Evolutionary conservation across 1,284 basidiomycete species (phyloP).

Genomic region (Porogramme epimiltina): DNA sequence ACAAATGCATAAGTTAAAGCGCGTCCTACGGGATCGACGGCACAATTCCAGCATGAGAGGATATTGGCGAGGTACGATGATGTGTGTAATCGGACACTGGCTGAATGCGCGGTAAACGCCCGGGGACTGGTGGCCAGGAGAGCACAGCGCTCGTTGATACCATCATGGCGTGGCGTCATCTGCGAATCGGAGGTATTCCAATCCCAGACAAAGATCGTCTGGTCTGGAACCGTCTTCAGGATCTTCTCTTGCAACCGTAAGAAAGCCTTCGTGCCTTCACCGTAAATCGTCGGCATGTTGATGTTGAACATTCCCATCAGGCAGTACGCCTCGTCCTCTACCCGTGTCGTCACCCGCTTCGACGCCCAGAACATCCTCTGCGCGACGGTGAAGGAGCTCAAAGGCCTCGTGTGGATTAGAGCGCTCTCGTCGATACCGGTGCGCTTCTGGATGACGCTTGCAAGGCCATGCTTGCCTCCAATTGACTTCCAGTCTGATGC

Average conservation of each 20-base stretch:
- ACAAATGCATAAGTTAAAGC: too few relatives aligned
- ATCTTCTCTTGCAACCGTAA: slow-evolving; percentile 8
- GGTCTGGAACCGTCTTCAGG: slow-evolving; percentile 6
- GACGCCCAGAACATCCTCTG: too few relatives aligned
- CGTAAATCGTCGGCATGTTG: neutral
- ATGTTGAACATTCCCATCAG: slow-evolving; percentile 9
- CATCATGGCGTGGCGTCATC: too few relatives aligned
- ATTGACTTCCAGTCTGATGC: neutral
- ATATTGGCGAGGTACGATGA: too few relatives aligned
- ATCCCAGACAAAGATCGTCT: slow-evolving; percentile 5
- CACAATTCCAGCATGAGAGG: too few relatives aligned
- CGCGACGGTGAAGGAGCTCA: neutral
- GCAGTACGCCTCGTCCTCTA: slow-evolving; percentile 11
- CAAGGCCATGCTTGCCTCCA: slow-evolving; percentile 1
- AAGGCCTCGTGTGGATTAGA: neutral
- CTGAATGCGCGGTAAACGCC: too few relatives aligned
- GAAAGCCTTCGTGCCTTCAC: slow-evolving; percentile 4
- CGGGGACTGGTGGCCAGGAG: too few relatives aligned
- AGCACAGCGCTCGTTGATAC: too few relatives aligned
- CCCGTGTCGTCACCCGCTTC: slow-evolving; percentile 1
- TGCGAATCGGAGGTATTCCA: too few relatives aligned
- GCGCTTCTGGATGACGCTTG: neutral
- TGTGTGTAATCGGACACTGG: too few relatives aligned
- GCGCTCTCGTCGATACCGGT: slow-evolving; percentile 1
- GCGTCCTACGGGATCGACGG: too few relatives aligned